Percentiles rank a stretch among this genome's conserved stretches.
These are phyloP conservation scores for Sporothrix inflata DNA, from an alignment of 2,329 filamentous ascomycete genomes.

Conservation along the genomic window DNA sequence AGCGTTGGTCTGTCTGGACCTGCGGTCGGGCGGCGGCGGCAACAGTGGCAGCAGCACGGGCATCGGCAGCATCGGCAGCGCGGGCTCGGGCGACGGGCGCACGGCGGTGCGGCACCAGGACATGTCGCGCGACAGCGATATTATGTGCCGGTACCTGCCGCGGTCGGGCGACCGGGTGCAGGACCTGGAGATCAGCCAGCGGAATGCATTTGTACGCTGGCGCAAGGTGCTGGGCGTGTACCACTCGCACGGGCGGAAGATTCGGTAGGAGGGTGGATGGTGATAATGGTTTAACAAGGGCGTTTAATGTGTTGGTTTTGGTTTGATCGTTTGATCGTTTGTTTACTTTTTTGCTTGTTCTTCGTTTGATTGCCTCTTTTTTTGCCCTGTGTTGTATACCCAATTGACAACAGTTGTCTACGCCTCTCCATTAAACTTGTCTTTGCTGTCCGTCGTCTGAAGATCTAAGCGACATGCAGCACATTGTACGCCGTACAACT, in stretches of 20 bases:
- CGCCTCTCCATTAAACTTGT: not conserved
- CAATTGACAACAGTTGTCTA: not conserved
- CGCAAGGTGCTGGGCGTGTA: constrained; percentile 24
- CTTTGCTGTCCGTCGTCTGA: not conserved
- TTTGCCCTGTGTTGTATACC: constrained; percentile 1
- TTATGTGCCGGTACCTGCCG: constrained; percentile 21
- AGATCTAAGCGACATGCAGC: not conserved
- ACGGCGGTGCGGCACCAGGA: constrained; percentile 20
- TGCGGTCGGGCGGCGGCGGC: constrained; percentile 21
- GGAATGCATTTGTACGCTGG: constrained; percentile 8
- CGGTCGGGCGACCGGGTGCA: constrained; percentile 24
- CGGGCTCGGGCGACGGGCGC: not conserved
- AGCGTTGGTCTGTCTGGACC: constrained; percentile 27
- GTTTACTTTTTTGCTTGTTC: not conserved
- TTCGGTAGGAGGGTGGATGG: not conserved
- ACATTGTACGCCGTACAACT: too few relatives aligned
- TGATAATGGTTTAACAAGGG: not conserved
- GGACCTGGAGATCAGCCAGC: constrained; percentile 23
- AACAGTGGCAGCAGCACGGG: not conserved
- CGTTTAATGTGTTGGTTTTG: not conserved
- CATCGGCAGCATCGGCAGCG: constrained; percentile 16
- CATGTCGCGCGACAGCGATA: constrained; percentile 15
- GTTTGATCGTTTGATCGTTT: not conserved
- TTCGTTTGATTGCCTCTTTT: not conserved
- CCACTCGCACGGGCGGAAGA: constrained; percentile 21